Evolutionary conservation across 495 filamentous ascomycete species (phyloP), one percentile per base, ranked within the genome.

Genomic region (Hypoxylon fuscum): DNA sequence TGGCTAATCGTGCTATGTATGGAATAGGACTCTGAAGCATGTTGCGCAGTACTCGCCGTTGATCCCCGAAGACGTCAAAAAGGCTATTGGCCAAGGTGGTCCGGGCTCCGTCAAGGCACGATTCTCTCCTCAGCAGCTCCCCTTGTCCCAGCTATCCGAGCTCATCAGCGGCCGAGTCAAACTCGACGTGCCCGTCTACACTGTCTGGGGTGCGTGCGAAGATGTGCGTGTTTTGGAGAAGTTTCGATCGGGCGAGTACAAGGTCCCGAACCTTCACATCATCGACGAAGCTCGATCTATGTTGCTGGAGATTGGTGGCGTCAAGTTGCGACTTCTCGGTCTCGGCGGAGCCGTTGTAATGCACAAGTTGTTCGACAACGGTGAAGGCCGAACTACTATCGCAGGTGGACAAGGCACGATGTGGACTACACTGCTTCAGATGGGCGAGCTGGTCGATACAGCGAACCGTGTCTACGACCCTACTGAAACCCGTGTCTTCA

Each of bases 311-410:
- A 83, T 97, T 42, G 95, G 94, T 60, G 95, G 96, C 55, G 90
- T 99, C 15, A 97, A 97, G 85, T 87, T 99, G 45, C 91, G 96
- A 66, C 82, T 99, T 53, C 84, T 99, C 17, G 96, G 96, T 49
- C 76, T 99, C 45, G 96, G 96, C 49, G 95, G 96, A 64, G 96
- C 96, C 0, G 94, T 99, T 0, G 96, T 99, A 21, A 99, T 99
- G 96, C 96, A 99, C 81, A 99, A 99, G 82, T 86, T 99, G 7
- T 99, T 99, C 71, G 96, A 99, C 73, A 99, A 98, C 67, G 96
- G 96, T 23, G 96, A 99, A 69, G 96, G 96, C 48, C 87, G 93
- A 72, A 99, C 96, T 27, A 98, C 96, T 0, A 98, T 99, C 73
- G 95, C 96, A 20, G 96, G 96, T 68, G 96, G 96, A 20, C 96